These are phyloP conservation scores for Petasospora fabianii DNA, from an alignment of 1,139 yeast genomes.

Conservation along the genomic window DNA sequence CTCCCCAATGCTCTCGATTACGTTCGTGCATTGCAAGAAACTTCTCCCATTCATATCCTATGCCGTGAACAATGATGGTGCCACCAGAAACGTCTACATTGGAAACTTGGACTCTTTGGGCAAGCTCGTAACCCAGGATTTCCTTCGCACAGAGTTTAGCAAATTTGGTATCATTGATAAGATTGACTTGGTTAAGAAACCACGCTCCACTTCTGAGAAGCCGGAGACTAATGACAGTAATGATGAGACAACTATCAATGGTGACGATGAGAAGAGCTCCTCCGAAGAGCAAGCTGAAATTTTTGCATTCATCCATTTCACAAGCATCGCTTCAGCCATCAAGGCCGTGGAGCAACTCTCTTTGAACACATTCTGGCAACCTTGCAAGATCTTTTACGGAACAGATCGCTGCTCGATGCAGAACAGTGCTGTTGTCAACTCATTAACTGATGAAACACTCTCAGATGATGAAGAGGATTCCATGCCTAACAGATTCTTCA, in stretches of 20 bases:
- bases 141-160: slow-evolving; percentile 58
- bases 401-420: slow-evolving; percentile 59
- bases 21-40: slow-evolving; percentile 66
- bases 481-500: slow-evolving; percentile 7
- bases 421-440: slow-evolving; percentile 11
- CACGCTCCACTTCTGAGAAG: slow-evolving; percentile 1
- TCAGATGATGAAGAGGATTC: slow-evolving; percentile 11
- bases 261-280: neutral
- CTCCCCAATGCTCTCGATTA: slow-evolving; percentile 47
- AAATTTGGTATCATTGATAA: slow-evolving; percentile 36
- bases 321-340: slow-evolving; percentile 77
- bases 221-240: slow-evolving; percentile 9
- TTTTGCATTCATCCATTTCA: slow-evolving; percentile 78
- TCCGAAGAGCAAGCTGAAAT: slow-evolving; percentile 3
- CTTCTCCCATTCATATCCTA: slow-evolving; percentile 58
- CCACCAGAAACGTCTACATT: slow-evolving; percentile 73
- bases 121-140: slow-evolving; percentile 35
- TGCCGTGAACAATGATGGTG: slow-evolving; percentile 75
- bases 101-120: slow-evolving; percentile 49
- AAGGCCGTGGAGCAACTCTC: slow-evolving; percentile 67
- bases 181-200: slow-evolving; percentile 32
- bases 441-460: slow-evolving; percentile 18
- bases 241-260: slow-evolving; percentile 1
- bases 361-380: slow-evolving; percentile 44
- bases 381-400: slow-evolving; percentile 63